Conservation (phyloP, 1,284 basidiomycete species). For the Athelia psychrophila region DNA sequence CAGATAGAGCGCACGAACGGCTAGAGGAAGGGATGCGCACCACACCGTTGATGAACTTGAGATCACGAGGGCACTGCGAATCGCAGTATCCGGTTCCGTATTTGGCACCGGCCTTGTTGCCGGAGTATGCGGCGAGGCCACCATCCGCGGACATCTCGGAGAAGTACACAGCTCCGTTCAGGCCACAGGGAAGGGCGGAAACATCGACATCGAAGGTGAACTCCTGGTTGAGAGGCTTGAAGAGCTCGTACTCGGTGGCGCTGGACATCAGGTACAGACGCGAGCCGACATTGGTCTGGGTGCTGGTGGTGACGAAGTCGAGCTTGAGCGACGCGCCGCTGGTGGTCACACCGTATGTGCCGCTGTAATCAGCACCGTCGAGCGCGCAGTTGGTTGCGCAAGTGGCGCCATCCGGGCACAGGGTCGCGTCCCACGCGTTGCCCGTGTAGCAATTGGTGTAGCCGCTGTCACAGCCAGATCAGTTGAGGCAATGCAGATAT, state of each 20-base stretch:
- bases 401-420: constrained; percentile 45
- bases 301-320: constrained; percentile 42
- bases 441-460: constrained; percentile 57
- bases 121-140: constrained; percentile 43
- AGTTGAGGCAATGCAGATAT: neutral
- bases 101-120: constrained; percentile 55
- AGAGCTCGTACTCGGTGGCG: constrained; percentile 42
- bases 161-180: constrained; percentile 50
- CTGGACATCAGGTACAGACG: constrained; percentile 51
- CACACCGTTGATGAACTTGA: constrained; percentile 55
- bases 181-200: constrained; percentile 51
- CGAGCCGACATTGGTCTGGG: constrained; percentile 49
- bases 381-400: constrained; percentile 44
- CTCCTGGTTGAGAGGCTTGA: constrained; percentile 49
- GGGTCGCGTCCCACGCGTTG: constrained; percentile 44
- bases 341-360: constrained; percentile 35
- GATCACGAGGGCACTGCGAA: constrained; percentile 54
- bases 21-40: constrained; percentile 25
- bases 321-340: constrained; percentile 39
- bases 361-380: constrained; percentile 39
- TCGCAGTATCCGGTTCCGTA: constrained; percentile 60
- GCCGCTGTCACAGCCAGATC: constrained; percentile 11
- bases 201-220: constrained; percentile 53
- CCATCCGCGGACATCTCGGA: constrained; percentile 53
- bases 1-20: constrained; percentile 12